Evolutionary conservation across 2,329 filamentous ascomycete genomes (phyloP).

Genomic region (Aspergillus oerlinghausenensis): DNA sequence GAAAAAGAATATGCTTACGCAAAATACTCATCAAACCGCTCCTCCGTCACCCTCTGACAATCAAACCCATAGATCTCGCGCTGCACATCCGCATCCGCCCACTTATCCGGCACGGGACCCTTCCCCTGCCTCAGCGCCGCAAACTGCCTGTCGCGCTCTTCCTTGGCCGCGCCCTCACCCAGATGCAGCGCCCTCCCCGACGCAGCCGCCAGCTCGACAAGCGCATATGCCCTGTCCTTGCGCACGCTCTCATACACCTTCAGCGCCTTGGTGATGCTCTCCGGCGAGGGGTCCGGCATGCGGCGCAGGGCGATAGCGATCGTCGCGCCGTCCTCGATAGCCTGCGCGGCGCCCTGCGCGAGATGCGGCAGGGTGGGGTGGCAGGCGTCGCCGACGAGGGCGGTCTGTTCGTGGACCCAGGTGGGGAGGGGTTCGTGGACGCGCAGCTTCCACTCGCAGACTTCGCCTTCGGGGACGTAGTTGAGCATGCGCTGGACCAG

Average conservation of each 20-base stretch:
- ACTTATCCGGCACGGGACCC: conserved; percentile 56
- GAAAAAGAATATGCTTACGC: conserved; percentile 10
- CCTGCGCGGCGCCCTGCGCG: conserved; percentile 61
- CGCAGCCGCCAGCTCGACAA: conserved; percentile 55
- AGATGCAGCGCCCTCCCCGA: conserved; percentile 53
- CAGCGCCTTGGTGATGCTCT: conserved; percentile 49
- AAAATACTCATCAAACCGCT: conserved; percentile 30
- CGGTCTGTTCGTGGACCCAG: conserved; percentile 53
- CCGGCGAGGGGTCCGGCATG: conserved; percentile 42
- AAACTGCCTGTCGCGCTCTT: conserved; percentile 55
- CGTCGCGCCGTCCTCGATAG: conserved; percentile 60
- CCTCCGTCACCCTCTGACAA: conserved; percentile 52
- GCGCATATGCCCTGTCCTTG: conserved; percentile 52
- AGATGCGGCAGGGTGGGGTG: conserved; percentile 62
- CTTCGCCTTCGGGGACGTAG: conserved; percentile 59
- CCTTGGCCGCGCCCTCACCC: conserved; percentile 55
- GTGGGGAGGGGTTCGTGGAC: conserved; percentile 59
- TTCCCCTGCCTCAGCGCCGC: conserved; percentile 48
- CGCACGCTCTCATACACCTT: conserved; percentile 54
- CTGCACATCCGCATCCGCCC: conserved; percentile 66
- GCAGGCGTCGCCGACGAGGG: conserved; percentile 56
- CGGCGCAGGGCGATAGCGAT: conserved; percentile 49
- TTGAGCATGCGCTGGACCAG: conserved; percentile 57
- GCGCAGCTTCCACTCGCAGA: conserved; percentile 63
- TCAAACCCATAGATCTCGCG: conserved; percentile 62